Percentiles rank a stretch among this genome's conserved stretches.
phyloP scores from a whole-genome alignment of 2,329 filamentous ascomycete species.

The Cercospora sp. region DNA sequence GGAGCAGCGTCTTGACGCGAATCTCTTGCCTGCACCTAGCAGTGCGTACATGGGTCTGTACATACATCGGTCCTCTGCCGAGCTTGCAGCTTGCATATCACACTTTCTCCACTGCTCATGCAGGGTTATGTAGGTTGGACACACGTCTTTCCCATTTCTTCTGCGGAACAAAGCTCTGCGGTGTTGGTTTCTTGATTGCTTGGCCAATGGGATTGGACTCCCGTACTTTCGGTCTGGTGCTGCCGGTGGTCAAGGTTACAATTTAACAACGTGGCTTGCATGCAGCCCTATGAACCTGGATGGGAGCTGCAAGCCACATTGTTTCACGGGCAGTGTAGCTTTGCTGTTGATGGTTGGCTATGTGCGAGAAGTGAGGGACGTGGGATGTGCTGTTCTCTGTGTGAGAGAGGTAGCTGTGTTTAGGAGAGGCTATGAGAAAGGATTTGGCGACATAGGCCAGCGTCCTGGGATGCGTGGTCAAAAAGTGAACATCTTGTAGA shows the following conservation, averaged over 20 bases:
- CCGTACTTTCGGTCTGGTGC: neutral
- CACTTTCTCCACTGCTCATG: neutral
- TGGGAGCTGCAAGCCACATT: neutral
- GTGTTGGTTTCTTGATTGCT: neutral
- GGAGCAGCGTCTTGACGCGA: neutral
- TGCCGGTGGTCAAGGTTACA: neutral
- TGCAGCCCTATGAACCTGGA: neutral
- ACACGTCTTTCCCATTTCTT: constrained; percentile 1
- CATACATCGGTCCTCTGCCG: neutral
- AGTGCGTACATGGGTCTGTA: neutral
- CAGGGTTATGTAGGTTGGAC: neutral
- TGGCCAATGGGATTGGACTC: neutral
- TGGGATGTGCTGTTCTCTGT: neutral
- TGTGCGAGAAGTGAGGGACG: neutral
- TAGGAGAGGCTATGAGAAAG: neutral
- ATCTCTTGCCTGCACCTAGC: neutral
- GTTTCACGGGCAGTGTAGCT: neutral
- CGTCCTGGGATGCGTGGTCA: neutral
- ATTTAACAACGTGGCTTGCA: neutral
- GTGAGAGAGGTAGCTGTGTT: neutral
- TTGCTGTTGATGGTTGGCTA: neutral
- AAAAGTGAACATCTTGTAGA: neutral
- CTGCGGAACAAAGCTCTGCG: neutral
- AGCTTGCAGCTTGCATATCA: neutral
- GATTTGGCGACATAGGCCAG: neutral